Conservation (phyloP, 768 basidiomycete genomes). For the Neoboletus magnificus region DNA sequence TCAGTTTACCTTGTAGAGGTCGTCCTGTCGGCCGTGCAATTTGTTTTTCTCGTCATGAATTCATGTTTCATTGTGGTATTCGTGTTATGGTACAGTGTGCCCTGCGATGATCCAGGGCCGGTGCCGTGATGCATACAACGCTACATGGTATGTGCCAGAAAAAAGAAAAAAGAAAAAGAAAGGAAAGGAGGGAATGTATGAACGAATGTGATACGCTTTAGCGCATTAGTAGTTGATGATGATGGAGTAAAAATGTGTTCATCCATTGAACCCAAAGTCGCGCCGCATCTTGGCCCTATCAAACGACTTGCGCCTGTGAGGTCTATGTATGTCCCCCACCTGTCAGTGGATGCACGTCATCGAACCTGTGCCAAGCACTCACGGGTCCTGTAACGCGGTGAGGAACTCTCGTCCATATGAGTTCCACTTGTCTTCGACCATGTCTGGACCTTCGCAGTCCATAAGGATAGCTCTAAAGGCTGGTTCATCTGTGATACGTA, state of each 20-base stretch:
- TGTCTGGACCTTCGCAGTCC: constrained; percentile 16
- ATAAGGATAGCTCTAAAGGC: constrained; percentile 10
- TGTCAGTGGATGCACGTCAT: neutral
- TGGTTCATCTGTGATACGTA: constrained; percentile 10
- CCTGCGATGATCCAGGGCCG: neutral
- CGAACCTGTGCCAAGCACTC: neutral
- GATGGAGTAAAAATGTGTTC: neutral
- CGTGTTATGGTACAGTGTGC: constrained; percentile 9
- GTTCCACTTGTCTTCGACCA: constrained; percentile 18
- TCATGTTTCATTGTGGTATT: neutral
- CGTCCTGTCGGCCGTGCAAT: neutral
- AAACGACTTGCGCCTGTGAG: constrained; percentile 10
- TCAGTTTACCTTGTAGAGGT: neutral
- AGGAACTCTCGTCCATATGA: constrained; percentile 20
- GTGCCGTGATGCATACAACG: constrained; percentile 3
- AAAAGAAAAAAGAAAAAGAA: neutral
- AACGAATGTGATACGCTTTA: neutral
- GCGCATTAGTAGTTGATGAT: neutral
- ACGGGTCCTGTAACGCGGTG: constrained; percentile 14
- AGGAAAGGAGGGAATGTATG: neutral
- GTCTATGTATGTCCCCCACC: neutral
- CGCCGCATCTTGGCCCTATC: constrained; percentile 28
- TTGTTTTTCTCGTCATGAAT: neutral
- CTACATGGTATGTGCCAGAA: constrained; percentile 10
- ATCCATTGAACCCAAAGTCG: constrained; percentile 33